Evolutionary conservation across 2,329 filamentous ascomycete species (phyloP).

Genomic region (Hypoxylon sp.): DNA sequence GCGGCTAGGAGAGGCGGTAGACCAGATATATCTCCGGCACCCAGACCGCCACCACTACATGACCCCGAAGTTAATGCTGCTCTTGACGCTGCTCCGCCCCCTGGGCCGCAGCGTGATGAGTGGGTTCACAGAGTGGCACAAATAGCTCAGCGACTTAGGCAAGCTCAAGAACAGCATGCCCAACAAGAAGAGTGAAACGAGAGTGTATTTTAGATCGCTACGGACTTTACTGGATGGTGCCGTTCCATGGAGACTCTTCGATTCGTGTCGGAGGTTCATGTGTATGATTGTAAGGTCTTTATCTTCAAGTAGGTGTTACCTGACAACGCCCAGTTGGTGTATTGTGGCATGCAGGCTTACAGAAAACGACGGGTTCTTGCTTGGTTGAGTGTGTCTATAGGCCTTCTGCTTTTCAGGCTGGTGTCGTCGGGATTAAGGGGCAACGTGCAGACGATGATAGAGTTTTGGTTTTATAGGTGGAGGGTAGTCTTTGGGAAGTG

Average conservation of each 20-base stretch:
- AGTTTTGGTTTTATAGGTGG: slow-evolving; percentile 6
- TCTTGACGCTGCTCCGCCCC: slow-evolving; percentile 2
- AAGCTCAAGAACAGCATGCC: background rate
- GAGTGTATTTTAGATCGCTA: background rate
- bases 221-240: background rate
- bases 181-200: background rate
- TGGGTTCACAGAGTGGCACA: background rate
- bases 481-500: background rate
- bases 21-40: background rate
- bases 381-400: background rate
- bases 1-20: no score
- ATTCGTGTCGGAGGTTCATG: background rate
- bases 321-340: no score
- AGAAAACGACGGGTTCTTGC: background rate
- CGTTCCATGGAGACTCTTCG: background rate
- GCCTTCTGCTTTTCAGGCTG: background rate
- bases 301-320: background rate
- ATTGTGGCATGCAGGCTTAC: background rate
- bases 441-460: background rate
- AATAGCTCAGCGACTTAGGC: slow-evolving; percentile 1
- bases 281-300: background rate
- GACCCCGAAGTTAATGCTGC: slow-evolving; percentile 7
- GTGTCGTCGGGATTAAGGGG: background rate
- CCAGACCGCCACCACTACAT: background rate
- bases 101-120: slow-evolving; percentile 17